Base-by-base conservation (phyloP, 352 stramenopile genomes). In the Pythium dissotocum region DNA sequence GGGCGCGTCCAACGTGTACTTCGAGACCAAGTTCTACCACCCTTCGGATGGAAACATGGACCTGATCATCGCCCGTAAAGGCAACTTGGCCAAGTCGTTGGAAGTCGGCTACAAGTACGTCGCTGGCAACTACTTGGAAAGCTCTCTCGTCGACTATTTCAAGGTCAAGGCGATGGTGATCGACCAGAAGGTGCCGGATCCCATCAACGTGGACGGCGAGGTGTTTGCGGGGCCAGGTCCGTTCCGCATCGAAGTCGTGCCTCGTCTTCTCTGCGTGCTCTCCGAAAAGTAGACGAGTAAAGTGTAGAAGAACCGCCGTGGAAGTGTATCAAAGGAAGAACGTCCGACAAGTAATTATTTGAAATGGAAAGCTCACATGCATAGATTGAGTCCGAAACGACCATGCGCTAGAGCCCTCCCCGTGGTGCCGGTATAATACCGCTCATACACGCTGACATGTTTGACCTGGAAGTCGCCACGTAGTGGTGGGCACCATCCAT, bases 81-180 rank as follows among this genome's bases (percentile, higher is more conserved):
- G 85, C n/a, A 71, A 69, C 2, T 2, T 83, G 13, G 40, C 28
- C 57, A 67, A 89, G 71, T 80, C 72, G n/a, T 40, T 79, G 0
- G 77, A 90, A 52, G 75, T 94, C 16, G 73, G 52, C 9, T 52
- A 83, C 54, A 81, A 79, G 30, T 91, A 91, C 72, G 26, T 88
- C 13, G 65, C 63, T 10, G 78, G 82, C 65, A 77, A 83, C 30
- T 88, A 87, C 65, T 68, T 91, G 26, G 69, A 83, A 61, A 87
- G 82, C 55, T 62, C 78, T 33, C 61, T 91, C 26, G 77, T 91
- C 14, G 74, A 79, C 62, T 93, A 93, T 71, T 70, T 84, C 77
- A 93, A 93, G 77, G 73, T 93, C 58, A 90, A 91, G 67, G 85
- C 85, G 1, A 69, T 93, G 53, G 77, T 91, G 48, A 89, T 93